phyloP scores from a whole-genome alignment of 2,329 filamentous ascomycete species.

The Alternaria solani region DNA sequence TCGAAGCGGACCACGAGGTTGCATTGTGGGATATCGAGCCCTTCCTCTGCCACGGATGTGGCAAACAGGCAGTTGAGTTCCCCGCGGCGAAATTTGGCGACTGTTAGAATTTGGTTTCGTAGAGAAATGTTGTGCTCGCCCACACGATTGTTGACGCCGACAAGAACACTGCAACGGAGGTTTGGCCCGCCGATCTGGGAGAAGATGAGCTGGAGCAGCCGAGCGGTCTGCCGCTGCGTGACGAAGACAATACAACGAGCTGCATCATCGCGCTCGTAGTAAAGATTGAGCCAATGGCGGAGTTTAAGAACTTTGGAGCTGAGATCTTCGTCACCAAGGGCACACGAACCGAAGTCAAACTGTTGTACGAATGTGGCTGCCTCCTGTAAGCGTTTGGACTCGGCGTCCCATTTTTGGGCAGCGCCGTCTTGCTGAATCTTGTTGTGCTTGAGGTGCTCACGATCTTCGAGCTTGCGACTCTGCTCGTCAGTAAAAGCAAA shows the following conservation, averaged over 20 bases:
- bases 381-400: conserved; percentile 65
- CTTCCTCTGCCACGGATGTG: conserved; percentile 72
- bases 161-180: conserved; percentile 69
- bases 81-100: conserved; percentile 70
- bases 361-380: conserved; percentile 65
- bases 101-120: conserved; percentile 74
- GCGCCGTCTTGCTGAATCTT: conserved; percentile 34
- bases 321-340: conserved; percentile 56
- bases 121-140: conserved; percentile 72
- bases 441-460: conserved; percentile 56
- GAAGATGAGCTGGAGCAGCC: conserved; percentile 75
- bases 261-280: conserved; percentile 67
- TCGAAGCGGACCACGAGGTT: conserved; percentile 81
- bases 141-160: conserved; percentile 64
- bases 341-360: conserved; percentile 57
- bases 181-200: conserved; percentile 64
- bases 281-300: conserved; percentile 64
- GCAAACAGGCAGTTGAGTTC: conserved; percentile 69
- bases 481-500: conserved; percentile 71
- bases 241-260: conserved; percentile 89
- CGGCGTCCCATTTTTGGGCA: conserved; percentile 58
- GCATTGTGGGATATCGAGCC: conserved; percentile 71
- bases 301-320: conserved; percentile 78
- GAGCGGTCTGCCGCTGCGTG: conserved; percentile 77
- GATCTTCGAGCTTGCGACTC: conserved; percentile 66